A percentile compares a stretch with the other conserved stretches of the same genome.
phyloP scores from a whole-genome alignment of 352 stramenopile species.

The Globisporangium nunn region DNA sequence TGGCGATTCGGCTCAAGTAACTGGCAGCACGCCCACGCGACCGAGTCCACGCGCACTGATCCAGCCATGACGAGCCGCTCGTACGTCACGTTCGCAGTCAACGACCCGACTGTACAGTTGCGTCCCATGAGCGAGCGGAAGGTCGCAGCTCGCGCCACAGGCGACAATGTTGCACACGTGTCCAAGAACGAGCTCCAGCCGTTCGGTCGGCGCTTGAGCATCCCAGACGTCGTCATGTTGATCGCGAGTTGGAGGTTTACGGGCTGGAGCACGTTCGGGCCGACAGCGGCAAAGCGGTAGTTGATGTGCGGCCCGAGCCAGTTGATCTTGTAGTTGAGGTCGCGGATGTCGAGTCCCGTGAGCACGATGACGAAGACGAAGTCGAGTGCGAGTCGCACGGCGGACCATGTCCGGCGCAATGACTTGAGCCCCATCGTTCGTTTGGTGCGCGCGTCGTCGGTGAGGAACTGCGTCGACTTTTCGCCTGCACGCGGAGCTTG shows the following conservation, averaged over 20 bases:
- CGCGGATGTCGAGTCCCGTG: slow-evolving; percentile 37
- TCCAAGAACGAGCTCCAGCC: slow-evolving; percentile 48
- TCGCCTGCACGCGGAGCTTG: no score
- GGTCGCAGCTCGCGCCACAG: slow-evolving; percentile 4
- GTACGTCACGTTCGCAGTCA: slow-evolving; percentile 12
- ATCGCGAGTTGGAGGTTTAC: slow-evolving; percentile 9
- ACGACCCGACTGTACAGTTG: slow-evolving; percentile 33
- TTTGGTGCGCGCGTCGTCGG: no score
- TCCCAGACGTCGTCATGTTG: slow-evolving; percentile 8
- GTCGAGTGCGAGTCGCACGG: slow-evolving; percentile 19
- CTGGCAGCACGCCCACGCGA: slow-evolving; percentile 45
- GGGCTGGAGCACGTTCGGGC: slow-evolving; percentile 9
- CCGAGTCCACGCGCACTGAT: slow-evolving; percentile 36
- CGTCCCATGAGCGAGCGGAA: slow-evolving; percentile 27
- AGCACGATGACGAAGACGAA: slow-evolving; percentile 20
- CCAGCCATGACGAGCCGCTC: slow-evolving; percentile 35
- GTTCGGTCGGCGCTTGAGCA: slow-evolving; percentile 8
- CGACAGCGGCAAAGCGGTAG: slow-evolving; percentile 28
- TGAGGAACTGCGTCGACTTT: no score
- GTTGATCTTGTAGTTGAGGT: slow-evolving; percentile 50
- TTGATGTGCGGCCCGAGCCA: slow-evolving; percentile 38
- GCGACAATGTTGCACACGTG: slow-evolving; percentile 27
- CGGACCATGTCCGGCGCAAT: background rate
- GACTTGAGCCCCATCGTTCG: background rate
- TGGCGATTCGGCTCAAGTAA: slow-evolving; percentile 37